phyloP scores from a whole-genome alignment of 495 filamentous ascomycete genomes.

The Penicillium dipodomyicola region DNA sequence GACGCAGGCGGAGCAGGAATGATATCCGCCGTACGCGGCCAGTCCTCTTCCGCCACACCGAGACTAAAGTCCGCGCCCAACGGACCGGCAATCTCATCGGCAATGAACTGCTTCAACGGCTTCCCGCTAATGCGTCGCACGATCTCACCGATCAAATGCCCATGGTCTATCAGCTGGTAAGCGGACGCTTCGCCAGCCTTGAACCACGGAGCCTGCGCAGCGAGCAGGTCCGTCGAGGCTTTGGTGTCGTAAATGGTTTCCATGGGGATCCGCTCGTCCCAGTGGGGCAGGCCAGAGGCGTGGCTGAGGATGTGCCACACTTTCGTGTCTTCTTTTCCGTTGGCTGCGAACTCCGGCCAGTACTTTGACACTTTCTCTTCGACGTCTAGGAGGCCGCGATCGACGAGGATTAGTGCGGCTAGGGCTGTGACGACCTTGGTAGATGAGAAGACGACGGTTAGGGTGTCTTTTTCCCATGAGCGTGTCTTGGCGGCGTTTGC shows the following conservation, averaged over 20 bases:
- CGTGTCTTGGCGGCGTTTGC: slow-evolving; percentile 23
- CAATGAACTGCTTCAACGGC: slow-evolving; percentile 38
- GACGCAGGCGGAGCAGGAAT: slow-evolving; percentile 15
- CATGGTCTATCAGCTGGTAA: slow-evolving; percentile 41
- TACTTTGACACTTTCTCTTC: slow-evolving; percentile 40
- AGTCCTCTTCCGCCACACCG: slow-evolving; percentile 32
- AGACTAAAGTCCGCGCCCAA: slow-evolving; percentile 42
- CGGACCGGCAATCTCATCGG: slow-evolving; percentile 38
- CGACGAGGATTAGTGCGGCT: slow-evolving; percentile 37
- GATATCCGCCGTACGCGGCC: slow-evolving; percentile 31
- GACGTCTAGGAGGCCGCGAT: slow-evolving; percentile 39
- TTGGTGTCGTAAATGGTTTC: slow-evolving; percentile 33
- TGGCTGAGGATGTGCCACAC: slow-evolving; percentile 46
- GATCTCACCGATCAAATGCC: slow-evolving; percentile 41
- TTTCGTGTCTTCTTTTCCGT: slow-evolving; percentile 41
- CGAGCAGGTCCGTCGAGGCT: slow-evolving; percentile 31
- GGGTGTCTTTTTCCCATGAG: slow-evolving; percentile 42
- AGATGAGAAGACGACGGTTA: slow-evolving; percentile 41
- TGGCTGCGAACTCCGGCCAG: slow-evolving; percentile 47
- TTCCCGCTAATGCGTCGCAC: slow-evolving; percentile 40
- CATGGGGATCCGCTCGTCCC: slow-evolving; percentile 30
- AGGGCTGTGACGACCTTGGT: slow-evolving; percentile 42
- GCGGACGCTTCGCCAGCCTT: slow-evolving; percentile 39
- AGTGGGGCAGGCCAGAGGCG: slow-evolving; percentile 35
- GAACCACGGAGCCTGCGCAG: slow-evolving; percentile 44